A percentile compares a stretch with the other conserved stretches of the same genome.
Evolutionary conservation across 371 early-diverging fungal genomes (phyloP).

Genomic region (Mortierella sp.): DNA sequence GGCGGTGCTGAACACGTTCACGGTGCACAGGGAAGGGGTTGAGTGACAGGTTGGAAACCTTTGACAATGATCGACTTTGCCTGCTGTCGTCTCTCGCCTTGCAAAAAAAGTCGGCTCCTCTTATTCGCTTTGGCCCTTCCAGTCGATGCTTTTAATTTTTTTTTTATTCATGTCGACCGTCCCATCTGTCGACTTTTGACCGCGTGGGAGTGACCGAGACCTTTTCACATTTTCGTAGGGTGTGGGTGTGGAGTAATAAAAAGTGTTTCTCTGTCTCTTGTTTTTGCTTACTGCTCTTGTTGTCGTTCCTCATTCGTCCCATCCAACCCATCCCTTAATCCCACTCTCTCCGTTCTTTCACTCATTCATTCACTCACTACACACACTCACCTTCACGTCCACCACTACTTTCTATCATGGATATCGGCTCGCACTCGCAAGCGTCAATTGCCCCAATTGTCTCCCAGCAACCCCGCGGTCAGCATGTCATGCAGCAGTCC

Average conservation of each 20-base stretch:
- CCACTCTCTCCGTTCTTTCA: too few relatives aligned
- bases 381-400: not conserved
- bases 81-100: too few relatives aligned
- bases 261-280: not conserved
- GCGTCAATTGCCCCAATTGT: not conserved
- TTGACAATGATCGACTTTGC: not conserved
- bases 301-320: not conserved
- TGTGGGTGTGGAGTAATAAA: not conserved
- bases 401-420: not conserved
- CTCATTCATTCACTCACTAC: not conserved
- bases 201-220: not conserved
- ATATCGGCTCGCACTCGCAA: not conserved
- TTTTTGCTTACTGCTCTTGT: not conserved
- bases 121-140: not conserved
- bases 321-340: not conserved
- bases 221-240: not conserved
- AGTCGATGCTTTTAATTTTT: not conserved
- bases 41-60: too few relatives aligned
- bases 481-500: slow-evolving; percentile 22
- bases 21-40: too few relatives aligned
- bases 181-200: not conserved
- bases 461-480: slow-evolving; percentile 11
- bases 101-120: not conserved
- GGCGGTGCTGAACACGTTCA: too few relatives aligned
- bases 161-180: not conserved